Conservation (phyloP, 306 rosid species). For the Elaeagnus macrophylla region DNA sequence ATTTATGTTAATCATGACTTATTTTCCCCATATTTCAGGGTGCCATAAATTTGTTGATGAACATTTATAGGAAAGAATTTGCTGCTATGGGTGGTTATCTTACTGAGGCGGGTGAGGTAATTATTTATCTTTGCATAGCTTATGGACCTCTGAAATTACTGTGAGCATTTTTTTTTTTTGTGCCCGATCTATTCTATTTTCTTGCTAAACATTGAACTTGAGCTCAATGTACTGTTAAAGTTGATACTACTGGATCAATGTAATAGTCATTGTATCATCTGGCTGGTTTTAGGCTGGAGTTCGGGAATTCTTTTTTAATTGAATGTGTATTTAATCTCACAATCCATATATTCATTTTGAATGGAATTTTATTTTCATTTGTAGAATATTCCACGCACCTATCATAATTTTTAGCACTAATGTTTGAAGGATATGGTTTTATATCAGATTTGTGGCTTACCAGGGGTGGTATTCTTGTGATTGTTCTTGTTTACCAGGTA, state of each 20-base stretch:
- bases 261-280: too few relatives aligned
- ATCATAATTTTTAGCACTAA: constrained; percentile 5
- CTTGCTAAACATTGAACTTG: too few relatives aligned
- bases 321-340: too few relatives aligned
- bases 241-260: too few relatives aligned
- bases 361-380: too few relatives aligned
- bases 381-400: too few relatives aligned
- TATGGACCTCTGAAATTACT: not conserved
- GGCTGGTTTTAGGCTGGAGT: too few relatives aligned
- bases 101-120: constrained; percentile 96
- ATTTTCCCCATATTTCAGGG: constrained; percentile 50
- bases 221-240: too few relatives aligned
- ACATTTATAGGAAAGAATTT: constrained; percentile 82
- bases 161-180: not conserved
- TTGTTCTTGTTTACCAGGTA: constrained; percentile 42
- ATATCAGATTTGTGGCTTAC: constrained; percentile 5
- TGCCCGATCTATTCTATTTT: not conserved
- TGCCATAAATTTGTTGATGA: constrained; percentile 87
- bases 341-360: too few relatives aligned
- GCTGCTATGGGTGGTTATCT: constrained; percentile 93
- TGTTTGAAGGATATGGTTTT: constrained; percentile 9
- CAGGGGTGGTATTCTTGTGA: constrained; percentile 12
- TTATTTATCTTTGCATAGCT: constrained; percentile 18
- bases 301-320: too few relatives aligned
- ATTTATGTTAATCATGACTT: constrained; percentile 15